Percentiles rank a stretch among this genome's conserved stretches.
Evolutionary conservation across 2,329 filamentous ascomycete genomes (phyloP).

Genomic region (Periconia sp.): DNA sequence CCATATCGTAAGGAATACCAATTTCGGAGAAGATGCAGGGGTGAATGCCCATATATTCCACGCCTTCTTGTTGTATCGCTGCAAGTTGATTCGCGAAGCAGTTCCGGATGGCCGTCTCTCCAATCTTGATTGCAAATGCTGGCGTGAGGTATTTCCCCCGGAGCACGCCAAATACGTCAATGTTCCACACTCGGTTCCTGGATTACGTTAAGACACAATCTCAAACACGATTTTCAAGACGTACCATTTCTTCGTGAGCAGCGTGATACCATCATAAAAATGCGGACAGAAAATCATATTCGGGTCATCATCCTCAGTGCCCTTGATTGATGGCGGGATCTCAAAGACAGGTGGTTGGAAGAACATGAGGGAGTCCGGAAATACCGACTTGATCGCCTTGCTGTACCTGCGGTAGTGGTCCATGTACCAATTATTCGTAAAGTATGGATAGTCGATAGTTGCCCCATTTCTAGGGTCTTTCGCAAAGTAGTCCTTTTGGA

Average conservation of each 20-base stretch:
- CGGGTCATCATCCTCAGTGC: slow-evolving; percentile 84
- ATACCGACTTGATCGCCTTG: slow-evolving; percentile 74
- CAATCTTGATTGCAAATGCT: slow-evolving; percentile 89
- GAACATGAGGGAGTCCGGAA: slow-evolving; percentile 83
- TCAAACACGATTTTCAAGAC: not conserved
- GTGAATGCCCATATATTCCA: slow-evolving; percentile 86
- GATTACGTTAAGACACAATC: slow-evolving; percentile 16
- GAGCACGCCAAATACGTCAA: slow-evolving; percentile 91
- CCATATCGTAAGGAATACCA: slow-evolving; percentile 98
- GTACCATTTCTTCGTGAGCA: slow-evolving; percentile 95
- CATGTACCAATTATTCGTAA: slow-evolving; percentile 92
- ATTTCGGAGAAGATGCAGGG: slow-evolving; percentile 94
- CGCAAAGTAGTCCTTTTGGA: slow-evolving; percentile 87
- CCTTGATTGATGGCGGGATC: slow-evolving; percentile 86
- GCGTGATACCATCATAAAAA: slow-evolving; percentile 94
- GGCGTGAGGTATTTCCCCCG: slow-evolving; percentile 88
- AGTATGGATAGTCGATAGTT: slow-evolving; percentile 78
- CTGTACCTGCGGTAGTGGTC: slow-evolving; percentile 79
- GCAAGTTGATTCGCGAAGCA: slow-evolving; percentile 88
- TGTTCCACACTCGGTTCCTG: slow-evolving; percentile 91
- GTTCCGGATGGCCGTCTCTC: slow-evolving; percentile 92
- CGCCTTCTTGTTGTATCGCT: slow-evolving; percentile 81
- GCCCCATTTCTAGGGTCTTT: slow-evolving; percentile 77
- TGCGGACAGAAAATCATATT: slow-evolving; percentile 93
- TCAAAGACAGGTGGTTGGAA: slow-evolving; percentile 93